Evolutionary conservation across 805 yeast genomes (phyloP), one percentile per base, ranked within the genome.

Genomic region (Diddensiella transvaalensis): DNA sequence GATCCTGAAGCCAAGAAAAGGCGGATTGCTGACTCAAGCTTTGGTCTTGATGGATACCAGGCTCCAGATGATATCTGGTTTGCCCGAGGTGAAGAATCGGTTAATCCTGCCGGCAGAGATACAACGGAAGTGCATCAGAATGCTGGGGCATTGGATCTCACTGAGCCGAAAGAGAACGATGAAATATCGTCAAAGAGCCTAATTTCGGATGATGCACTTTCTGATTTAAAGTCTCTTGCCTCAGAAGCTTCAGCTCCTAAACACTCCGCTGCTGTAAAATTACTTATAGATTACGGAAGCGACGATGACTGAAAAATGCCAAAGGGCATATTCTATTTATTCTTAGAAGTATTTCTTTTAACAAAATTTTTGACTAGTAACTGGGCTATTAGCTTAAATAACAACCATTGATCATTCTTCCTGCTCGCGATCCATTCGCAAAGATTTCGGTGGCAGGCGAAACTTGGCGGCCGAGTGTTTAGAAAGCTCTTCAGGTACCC

Each of bases 401-500:
- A n/a, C n/a, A n/a, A n/a, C n/a, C n/a, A 10, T 35, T 15, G 15
- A 26, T 26, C 32, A 26, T 18, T 35, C 38, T 8, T 35, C 38
- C 15, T 17, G 42, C 8, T 40, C 43, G n/a, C 18, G 10, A 10
- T 15, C 11, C 13, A 6, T 22, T n/a, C 23, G 41, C 5, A 23
- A 10, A n/a, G n/a, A 11, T 24, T 24, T 40, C n/a, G 17, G 17
- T 8, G 35, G 21, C 30, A 42, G 48, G 30, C 49, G 11, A n/a
- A 30, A 23, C 15, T 40, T 40, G 3, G 54, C 52, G n/a, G 53
- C 52, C 17, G 46, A 50, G 36, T 50, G 50, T 21, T 50, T 38
- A 6, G 53, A 43, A 22, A 76, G 59, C 57, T 73, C 78, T 4
- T 66, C 69, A 3, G 77, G 74, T 32, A 73, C 61, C 44, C 58